These are phyloP conservation scores for Rhipidocladum racemiflorum DNA, from an alignment of 176 grass and related monocot species.

Conservation along the genomic window DNA sequence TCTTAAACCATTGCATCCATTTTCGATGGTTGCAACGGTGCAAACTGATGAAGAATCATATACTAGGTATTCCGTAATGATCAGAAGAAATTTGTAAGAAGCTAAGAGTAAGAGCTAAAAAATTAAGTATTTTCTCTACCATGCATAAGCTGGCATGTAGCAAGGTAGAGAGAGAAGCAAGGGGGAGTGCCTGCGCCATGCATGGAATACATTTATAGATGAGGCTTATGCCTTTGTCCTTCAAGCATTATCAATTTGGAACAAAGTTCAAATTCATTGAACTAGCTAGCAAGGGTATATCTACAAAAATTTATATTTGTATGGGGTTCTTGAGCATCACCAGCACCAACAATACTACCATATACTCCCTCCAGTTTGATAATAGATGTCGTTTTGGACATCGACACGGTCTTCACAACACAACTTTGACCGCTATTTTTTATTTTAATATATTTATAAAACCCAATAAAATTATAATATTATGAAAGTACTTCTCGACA, in stretches of 20 bases:
- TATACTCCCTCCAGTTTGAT: no score
- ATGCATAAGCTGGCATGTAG: background rate
- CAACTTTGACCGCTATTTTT: no score
- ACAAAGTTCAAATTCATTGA: background rate
- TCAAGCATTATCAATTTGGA: background rate
- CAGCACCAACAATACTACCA: background rate
- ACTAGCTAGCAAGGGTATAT: conserved; percentile 3
- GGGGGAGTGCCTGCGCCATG: background rate
- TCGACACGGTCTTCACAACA: no score
- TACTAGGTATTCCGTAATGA: background rate
- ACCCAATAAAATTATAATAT: no score
- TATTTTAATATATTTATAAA: no score
- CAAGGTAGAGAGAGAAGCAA: background rate
- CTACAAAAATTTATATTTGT: background rate
- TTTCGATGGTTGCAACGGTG: background rate
- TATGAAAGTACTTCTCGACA: no score
- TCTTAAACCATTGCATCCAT: background rate
- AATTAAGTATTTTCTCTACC: no score
- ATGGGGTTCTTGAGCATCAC: background rate
- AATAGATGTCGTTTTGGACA: no score
- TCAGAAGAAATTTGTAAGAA: background rate
- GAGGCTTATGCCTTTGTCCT: background rate
- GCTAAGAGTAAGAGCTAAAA: no score
- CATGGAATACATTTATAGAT: background rate
- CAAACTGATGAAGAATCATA: background rate